Evolutionary conservation across 805 yeast species (phyloP).

Genomic region (Metschnikowia noctiluminum): DNA sequence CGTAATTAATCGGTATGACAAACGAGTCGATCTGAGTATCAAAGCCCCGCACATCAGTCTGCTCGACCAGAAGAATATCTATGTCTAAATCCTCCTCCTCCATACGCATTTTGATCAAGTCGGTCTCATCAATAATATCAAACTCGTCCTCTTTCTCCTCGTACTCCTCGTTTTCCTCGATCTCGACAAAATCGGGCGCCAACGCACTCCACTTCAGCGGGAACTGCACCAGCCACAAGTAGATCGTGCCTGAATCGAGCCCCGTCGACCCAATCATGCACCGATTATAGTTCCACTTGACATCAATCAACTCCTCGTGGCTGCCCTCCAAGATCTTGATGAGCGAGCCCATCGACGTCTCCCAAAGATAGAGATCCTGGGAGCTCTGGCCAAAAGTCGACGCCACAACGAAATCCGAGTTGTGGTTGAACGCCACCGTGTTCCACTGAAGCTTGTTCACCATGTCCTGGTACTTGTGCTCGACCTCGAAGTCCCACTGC

Average conservation of each 20-base stretch:
- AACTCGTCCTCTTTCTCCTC: conserved; percentile 90
- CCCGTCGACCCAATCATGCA: conserved; percentile 83
- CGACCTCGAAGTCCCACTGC: conserved; percentile 56
- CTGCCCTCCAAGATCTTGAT: conserved; percentile 89
- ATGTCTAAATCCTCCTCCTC: conserved; percentile 58
- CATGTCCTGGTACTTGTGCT: conserved; percentile 84
- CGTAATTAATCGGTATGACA: conserved; percentile 54
- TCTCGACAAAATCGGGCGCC: conserved; percentile 94
- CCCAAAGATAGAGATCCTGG: conserved; percentile 92
- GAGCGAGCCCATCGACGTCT: conserved; percentile 80
- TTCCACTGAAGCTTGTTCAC: conserved; percentile 90
- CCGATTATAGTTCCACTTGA: conserved; percentile 78
- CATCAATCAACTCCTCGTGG: conserved; percentile 79
- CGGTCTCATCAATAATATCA: conserved; percentile 71
- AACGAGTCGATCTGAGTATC: conserved; percentile 49
- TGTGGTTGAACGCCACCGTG: conserved; percentile 66
- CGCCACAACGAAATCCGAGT: conserved; percentile 81
- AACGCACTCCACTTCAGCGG: conserved; percentile 96
- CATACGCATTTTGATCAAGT: conserved; percentile 54
- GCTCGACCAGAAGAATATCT: conserved; percentile 65
- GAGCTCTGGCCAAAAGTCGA: conserved; percentile 80
- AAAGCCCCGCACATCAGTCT: conserved; percentile 70
- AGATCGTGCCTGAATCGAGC: conserved; percentile 76
- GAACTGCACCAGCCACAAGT: conserved; percentile 74
- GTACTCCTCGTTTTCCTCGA: conserved; percentile 87